Evolutionary conservation across 2,329 filamentous ascomycete genomes (phyloP), one percentile per base, ranked within the genome.

Genomic region (Verticillium klebahnii): DNA sequence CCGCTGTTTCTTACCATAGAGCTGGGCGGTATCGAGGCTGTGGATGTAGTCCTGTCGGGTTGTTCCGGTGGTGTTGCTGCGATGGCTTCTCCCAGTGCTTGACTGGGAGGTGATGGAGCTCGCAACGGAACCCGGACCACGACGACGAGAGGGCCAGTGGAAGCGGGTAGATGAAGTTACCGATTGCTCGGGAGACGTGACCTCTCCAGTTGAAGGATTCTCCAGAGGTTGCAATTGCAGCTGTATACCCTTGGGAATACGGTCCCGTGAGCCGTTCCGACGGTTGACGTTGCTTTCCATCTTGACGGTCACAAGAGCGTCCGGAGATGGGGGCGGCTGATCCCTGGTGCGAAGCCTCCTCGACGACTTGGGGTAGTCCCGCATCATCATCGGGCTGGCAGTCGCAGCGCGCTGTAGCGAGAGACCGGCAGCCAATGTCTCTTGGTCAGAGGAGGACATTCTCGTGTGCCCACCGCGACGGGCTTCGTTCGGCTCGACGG

Each of bases 1-100:
- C 59, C 83, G 81, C 59, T 81, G 77, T 64, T 80, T 83, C 65
- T 78, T 80, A 5, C 81, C 78, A 69, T 88, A 86, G 63, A 86
- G 84, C 61, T 87, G 87, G 11, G 92, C 91, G 58, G 92, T 85
- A 37, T 96, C 92, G 1, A 97, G 77, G 71, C 92, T 95, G 75
- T 88, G 92, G 66, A 96, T 93, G 71, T 95, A 96, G 65, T 93
- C 88, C 67, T 96, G 50, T 82, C 83, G 67, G 25, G 23, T 45
- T 17, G 40, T 12, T 77, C 59, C 63, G 45, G 73, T 79, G 57
- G 74, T 78, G 65, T 77, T 82, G 61, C 81, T 82, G 60, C 86
- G 79, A 65, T 84, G 70, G 67, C 80, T 82, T 62, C 80, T 77
- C 19, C 77, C 77, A 31, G 80, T 75, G 60, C 82, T 85, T 0